Evolutionary conservation across 208 protist species (phyloP), one percentile per base, ranked within the genome.

Genomic region (Histomonas meleagridis): DNA sequence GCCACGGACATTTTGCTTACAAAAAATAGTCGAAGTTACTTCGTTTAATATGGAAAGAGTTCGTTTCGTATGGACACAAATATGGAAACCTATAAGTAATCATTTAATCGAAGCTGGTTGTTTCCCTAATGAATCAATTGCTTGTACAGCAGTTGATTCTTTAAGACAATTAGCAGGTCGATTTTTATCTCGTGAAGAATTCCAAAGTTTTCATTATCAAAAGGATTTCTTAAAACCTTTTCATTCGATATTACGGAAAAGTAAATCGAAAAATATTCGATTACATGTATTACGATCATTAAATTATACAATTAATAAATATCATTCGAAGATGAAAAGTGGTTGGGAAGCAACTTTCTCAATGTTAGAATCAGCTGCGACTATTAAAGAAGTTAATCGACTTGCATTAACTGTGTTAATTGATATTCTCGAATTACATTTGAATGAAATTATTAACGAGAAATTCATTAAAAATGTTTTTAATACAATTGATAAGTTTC

Each of bases 21-120:
- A 81, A 46, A 81, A 81, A 81, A 81, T 81, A 48, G 70, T 81
- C 3, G 70, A 81, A 81, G 70, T 81, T 9, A 81, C 70, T 26
- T 4, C 7, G 3, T 81, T 51, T 26, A 81, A 81, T 49, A 81
- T 81, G 70, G 70, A 81, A 51, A 43, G 70, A 81, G 43, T n/a
- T 10, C 10, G 70, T 10, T 81, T 81, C 23, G 70, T 81, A 23
- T 81, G 70, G 70, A 51, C 43, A 26, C 32, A 49, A 81, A 81
- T 81, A 48, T 81, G 70, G 70, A 81, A 81, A 46, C 32, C 43
- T 7, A 51, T 81, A 23, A 23, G n/a, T 5, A 7, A 81, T 10
- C 70, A 81, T 81, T 81, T 81, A 43, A 28, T 43, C 23, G 32
- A 51, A 14, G 70, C 70, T 5, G 70, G 70, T 14, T 51, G 40